phyloP scores from a whole-genome alignment of 169 alveolate species.

The Plasmodium gallinaceum region DNA sequence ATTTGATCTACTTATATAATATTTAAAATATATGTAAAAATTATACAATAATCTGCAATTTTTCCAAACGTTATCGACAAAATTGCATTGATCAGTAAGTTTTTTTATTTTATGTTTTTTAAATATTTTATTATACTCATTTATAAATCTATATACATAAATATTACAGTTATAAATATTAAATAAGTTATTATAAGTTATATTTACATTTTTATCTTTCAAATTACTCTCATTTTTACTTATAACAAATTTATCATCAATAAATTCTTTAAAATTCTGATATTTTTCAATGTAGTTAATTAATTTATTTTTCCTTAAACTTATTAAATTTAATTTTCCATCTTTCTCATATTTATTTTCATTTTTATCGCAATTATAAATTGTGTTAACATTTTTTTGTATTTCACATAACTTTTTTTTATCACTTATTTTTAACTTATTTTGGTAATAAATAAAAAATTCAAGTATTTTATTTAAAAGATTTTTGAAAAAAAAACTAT shows the following conservation, averaged over 20 bases:
- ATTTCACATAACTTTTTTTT: not conserved
- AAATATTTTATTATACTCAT: conserved; percentile 42
- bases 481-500: conserved; percentile 53
- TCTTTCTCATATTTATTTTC: not conserved
- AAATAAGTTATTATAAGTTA: conserved; percentile 19
- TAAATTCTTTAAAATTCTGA: not conserved
- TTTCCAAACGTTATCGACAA: conserved; percentile 68
- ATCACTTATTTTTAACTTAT: not conserved
- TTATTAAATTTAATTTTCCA: not conserved
- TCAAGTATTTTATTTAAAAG: conserved; percentile 50
- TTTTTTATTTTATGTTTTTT: conserved; percentile 6
- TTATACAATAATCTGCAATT: conserved; percentile 38
- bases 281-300: not conserved
- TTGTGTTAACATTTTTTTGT: not conserved
- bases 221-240: not conserved
- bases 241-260: too few species aligned
- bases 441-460: not conserved
- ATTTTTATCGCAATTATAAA: not conserved
- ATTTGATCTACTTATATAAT: conserved; percentile 13
- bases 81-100: conserved; percentile 40
- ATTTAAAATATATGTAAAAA: conserved; percentile 24
- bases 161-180: conserved; percentile 58
- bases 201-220: not conserved
- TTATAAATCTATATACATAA: conserved; percentile 40
- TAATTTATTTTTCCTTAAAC: not conserved